These are phyloP conservation scores for Bolboschoenoplectus hybrid DNA, from an alignment of 202 grass and related monocot genomes.

Conservation along the genomic window DNA sequence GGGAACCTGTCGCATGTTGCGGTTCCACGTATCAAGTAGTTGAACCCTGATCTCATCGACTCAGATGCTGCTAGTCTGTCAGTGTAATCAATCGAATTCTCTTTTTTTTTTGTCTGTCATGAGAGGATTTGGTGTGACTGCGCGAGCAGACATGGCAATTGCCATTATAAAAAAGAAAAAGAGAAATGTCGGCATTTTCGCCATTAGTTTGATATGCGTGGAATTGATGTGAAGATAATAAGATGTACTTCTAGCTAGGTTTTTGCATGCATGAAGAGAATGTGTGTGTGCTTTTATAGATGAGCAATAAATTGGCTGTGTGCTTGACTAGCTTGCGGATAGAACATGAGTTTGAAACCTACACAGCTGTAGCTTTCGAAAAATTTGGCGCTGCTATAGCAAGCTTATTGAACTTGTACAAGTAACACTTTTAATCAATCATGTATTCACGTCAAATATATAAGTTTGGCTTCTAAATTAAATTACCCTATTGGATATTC, in stretches of 20 bases:
- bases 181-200: neutral
- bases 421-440: conserved; percentile 21
- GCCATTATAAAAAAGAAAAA: conserved; percentile 13
- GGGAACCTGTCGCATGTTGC: conserved; percentile 27
- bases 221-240: neutral
- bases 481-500: too few relatives aligned
- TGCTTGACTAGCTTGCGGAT: neutral
- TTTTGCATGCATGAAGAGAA: conserved; percentile 22
- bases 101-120: neutral
- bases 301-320: neutral
- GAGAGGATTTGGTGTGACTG: conserved; percentile 14
- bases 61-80: neutral
- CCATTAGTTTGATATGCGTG: neutral
- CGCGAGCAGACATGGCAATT: conserved; percentile 17
- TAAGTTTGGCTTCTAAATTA: too few relatives aligned
- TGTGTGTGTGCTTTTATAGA: conserved; percentile 20
- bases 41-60: neutral
- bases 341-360: neutral
- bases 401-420: conserved; percentile 27
- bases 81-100: neutral
- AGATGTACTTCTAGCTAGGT: neutral
- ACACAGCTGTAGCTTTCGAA: conserved; percentile 15
- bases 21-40: conserved; percentile 17
- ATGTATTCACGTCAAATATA: neutral
- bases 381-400: conserved; percentile 2